Percentiles rank a stretch among this genome's conserved stretches.
Conservation (phyloP, 441 rosid genomes). For the Raphanus hybrid region DNA sequence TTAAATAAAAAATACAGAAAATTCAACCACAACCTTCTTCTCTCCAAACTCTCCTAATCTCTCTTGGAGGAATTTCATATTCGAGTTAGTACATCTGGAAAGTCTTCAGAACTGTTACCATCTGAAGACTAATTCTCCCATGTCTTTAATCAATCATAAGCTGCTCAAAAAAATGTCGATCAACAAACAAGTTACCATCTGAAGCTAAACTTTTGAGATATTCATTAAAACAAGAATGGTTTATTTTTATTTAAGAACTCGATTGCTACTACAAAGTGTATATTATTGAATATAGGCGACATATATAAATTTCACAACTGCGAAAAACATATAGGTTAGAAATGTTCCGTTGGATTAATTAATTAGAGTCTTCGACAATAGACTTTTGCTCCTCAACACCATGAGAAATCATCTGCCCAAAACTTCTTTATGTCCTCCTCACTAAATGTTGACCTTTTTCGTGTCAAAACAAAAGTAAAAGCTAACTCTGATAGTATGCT, state of each 20-base stretch:
- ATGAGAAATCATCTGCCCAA: conserved; percentile 34
- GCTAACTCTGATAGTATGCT: conserved; percentile 37
- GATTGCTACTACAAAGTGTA: not conserved
- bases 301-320: not conserved
- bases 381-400: conserved; percentile 24
- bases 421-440: conserved; percentile 33
- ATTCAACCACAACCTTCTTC: conserved; percentile 35
- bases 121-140: too few relatives aligned
- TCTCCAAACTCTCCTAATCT: conserved; percentile 34
- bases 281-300: not conserved
- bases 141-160: too few relatives aligned
- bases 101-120: conserved; percentile 26
- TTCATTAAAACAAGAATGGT: not conserved
- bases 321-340: not conserved
- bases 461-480: conserved; percentile 44
- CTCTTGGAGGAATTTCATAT: not conserved
- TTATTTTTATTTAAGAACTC: not conserved
- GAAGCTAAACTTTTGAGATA: not conserved
- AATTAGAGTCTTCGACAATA: conserved; percentile 13
- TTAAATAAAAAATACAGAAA: conserved; percentile 26
- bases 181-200: not conserved
- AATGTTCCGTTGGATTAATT: not conserved
- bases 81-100: conserved; percentile 29
- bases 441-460: conserved; percentile 42
- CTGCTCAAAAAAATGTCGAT: too few relatives aligned